Conservation (phyloP, 73 alveolate species). For the Uronychia binucleata region DNA sequence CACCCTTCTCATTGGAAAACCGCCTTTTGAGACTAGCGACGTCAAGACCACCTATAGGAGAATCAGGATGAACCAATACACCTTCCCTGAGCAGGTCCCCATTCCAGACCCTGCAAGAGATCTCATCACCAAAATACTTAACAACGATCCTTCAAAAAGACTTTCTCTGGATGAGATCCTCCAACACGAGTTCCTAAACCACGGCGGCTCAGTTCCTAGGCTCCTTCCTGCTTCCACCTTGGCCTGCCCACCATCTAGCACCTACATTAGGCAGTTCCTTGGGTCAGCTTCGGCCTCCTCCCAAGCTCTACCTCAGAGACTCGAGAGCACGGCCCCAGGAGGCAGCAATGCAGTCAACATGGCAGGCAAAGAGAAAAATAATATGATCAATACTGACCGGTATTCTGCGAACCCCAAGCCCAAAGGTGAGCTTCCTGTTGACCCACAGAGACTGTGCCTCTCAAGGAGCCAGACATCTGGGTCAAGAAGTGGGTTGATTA, state of each 20-base stretch:
- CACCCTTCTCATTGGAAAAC: slow-evolving; percentile 94
- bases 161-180: slow-evolving; percentile 92
- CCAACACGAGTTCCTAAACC: slow-evolving; percentile 87
- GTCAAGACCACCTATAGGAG: slow-evolving; percentile 91
- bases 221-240: slow-evolving; percentile 92
- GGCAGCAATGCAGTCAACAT: no score
- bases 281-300: background rate
- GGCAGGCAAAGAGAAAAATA: background rate
- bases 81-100: slow-evolving; percentile 91
- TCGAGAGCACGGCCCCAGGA: slow-evolving; percentile 3
- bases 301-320: background rate
- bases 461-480: slow-evolving; percentile 78
- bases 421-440: no score
- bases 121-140: slow-evolving; percentile 84
- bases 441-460: no score
- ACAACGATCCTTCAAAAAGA: slow-evolving; percentile 92
- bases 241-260: slow-evolving; percentile 93
- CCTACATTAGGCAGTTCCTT: slow-evolving; percentile 79
- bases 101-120: slow-evolving; percentile 91
- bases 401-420: background rate
- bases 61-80: slow-evolving; percentile 83
- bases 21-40: slow-evolving; percentile 94
- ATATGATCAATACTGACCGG: slow-evolving; percentile 3
- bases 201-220: slow-evolving; percentile 93
- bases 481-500: slow-evolving; percentile 94